A percentile compares a stretch with the other conserved stretches of the same genome.
Evolutionary conservation across 176 grass and related monocot species (phyloP).

Genomic region (Bonia amplexicaulis): DNA sequence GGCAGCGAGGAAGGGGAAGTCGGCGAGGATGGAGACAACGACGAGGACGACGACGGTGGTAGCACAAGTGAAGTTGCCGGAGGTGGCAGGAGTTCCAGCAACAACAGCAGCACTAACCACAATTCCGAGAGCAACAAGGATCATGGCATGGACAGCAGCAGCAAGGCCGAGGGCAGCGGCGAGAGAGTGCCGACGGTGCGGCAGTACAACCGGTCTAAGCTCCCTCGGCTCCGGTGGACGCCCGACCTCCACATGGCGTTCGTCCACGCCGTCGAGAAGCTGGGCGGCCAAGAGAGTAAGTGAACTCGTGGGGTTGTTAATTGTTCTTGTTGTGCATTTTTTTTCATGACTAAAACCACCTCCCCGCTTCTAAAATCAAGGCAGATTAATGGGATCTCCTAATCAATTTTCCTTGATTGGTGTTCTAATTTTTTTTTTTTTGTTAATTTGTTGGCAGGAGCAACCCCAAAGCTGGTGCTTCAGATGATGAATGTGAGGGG

Average conservation of each 20-base stretch:
- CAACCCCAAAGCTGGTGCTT: slow-evolving; percentile 97
- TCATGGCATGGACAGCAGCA: slow-evolving; percentile 13
- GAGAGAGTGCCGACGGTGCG: slow-evolving; percentile 47
- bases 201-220: slow-evolving; percentile 90
- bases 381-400: background rate
- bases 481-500: slow-evolving; percentile 99
- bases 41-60: background rate
- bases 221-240: slow-evolving; percentile 85
- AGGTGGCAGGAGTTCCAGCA: slow-evolving; percentile 37
- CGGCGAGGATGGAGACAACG: slow-evolving; percentile 2
- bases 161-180: slow-evolving; percentile 44
- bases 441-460: slow-evolving; percentile 46
- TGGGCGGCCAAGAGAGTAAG: slow-evolving; percentile 99
- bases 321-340: background rate
- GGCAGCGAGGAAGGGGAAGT: slow-evolving; percentile 2
- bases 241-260: slow-evolving; percentile 91
- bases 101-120: slow-evolving; percentile 50
- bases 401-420: background rate
- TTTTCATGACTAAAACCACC: background rate
- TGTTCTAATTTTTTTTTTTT: background rate
- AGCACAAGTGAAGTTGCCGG: slow-evolving; percentile 38
- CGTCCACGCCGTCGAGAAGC: slow-evolving; percentile 77
- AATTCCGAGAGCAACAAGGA: slow-evolving; percentile 31
- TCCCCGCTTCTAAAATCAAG: background rate
- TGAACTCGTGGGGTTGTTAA: background rate